Conservation (phyloP, 768 basidiomycete species). For the Stropharia rugosoannulata region DNA sequence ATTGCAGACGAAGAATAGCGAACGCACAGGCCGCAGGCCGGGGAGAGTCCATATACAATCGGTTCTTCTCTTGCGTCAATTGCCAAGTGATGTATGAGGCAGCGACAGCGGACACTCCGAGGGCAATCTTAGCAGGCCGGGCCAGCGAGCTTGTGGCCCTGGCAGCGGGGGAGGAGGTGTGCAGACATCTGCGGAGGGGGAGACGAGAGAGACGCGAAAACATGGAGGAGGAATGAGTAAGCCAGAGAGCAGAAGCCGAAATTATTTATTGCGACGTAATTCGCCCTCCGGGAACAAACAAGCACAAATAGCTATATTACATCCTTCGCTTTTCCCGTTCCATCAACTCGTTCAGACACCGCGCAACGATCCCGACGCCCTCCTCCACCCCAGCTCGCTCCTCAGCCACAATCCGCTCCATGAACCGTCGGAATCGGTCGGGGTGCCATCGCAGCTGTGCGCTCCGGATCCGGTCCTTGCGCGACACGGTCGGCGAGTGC, state of each 20-base stretch:
- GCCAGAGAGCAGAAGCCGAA: slow-evolving; percentile 8
- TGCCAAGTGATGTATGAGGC: slow-evolving; percentile 51
- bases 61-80: slow-evolving; percentile 37
- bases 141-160: slow-evolving; percentile 13
- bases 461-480: slow-evolving; percentile 63
- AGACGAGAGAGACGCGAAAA: slow-evolving; percentile 53
- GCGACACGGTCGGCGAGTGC: slow-evolving; percentile 57
- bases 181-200: slow-evolving; percentile 51
- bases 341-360: slow-evolving; percentile 68
- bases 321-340: slow-evolving; percentile 31
- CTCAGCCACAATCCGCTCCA: slow-evolving; percentile 47
- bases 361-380: slow-evolving; percentile 62
- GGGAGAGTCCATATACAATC: slow-evolving; percentile 46
- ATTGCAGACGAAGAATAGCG: neutral
- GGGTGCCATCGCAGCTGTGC: slow-evolving; percentile 82
- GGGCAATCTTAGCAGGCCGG: slow-evolving; percentile 27
- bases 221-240: slow-evolving; percentile 33
- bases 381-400: slow-evolving; percentile 58
- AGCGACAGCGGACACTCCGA: slow-evolving; percentile 45
- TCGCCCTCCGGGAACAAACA: slow-evolving; percentile 12
- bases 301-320: slow-evolving; percentile 15
- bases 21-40: slow-evolving; percentile 23
- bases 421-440: slow-evolving; percentile 64
- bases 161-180: slow-evolving; percentile 34
- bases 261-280: slow-evolving; percentile 15